Evolutionary conservation across 73 alveolate species (phyloP).

Genomic region (Uronychia binucleata): DNA sequence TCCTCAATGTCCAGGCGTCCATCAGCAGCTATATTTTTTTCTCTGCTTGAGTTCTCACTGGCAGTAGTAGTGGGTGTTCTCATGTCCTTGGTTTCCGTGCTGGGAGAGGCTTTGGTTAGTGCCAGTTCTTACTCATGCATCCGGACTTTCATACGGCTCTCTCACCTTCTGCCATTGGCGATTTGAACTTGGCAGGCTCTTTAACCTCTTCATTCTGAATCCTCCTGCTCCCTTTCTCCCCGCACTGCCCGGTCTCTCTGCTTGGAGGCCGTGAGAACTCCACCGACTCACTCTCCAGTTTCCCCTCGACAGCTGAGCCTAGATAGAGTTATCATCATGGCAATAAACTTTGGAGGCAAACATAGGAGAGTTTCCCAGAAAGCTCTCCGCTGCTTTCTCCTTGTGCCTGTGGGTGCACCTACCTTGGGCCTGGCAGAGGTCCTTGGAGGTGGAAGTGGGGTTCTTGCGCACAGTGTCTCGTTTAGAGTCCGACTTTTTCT

Average conservation of each 20-base stretch:
- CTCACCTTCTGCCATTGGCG: background rate
- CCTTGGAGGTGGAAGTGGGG: background rate
- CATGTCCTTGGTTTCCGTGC: background rate
- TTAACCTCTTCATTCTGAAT: background rate
- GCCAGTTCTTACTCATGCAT: background rate
- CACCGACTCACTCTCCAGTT: background rate
- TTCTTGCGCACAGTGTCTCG: too few relatives aligned
- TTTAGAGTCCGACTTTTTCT: background rate
- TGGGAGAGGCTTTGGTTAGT: background rate
- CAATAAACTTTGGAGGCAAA: background rate
- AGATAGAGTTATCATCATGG: background rate
- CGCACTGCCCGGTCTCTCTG: too few relatives aligned
- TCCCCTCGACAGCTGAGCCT: background rate
- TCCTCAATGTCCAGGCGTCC: background rate
- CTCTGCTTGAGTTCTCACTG: constrained; percentile 3
- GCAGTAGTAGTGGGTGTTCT: background rate
- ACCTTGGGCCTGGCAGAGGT: background rate
- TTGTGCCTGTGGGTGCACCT: background rate
- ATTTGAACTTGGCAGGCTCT: background rate
- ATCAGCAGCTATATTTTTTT: background rate
- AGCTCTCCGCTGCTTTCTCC: background rate
- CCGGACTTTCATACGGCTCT: background rate
- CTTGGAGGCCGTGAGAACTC: background rate
- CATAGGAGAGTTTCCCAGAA: background rate
- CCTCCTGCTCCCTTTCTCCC: background rate